Base-by-base conservation (phyloP, 768 basidiomycete species). In the Termitomyces sp. region DNA sequence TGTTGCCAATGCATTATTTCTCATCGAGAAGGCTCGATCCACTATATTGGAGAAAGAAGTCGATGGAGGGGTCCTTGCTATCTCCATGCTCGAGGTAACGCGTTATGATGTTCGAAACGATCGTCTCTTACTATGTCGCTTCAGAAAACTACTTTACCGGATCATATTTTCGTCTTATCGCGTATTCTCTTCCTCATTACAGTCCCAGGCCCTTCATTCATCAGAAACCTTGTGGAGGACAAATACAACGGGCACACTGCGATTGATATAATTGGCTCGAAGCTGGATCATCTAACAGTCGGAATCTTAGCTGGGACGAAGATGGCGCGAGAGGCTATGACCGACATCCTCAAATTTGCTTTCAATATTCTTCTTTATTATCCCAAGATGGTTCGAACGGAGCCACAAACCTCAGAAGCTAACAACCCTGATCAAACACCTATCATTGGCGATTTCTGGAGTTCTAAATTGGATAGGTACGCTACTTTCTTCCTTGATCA, bases 351-450 rank as follows among this genome's bases (percentile, higher is more conserved):
- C 59, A 98, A 98, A 70, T 80, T 94, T 51, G 78, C 84, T 3
- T 95, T 92, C 73, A 95, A 96, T 71, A 71, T 96, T 35, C 77
- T 93, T 55, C 71, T 86, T 45, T 89, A 91, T 69, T 94, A 92
- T 73, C 92, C 92, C 5, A 92, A 88, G 81, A 65, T 77, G 73
- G 75, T 78, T 3, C 79, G 80, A 51, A 72, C 75, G 32, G 83
- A 86, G 67, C 67, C 77, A n/a, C 83, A 81, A 63, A 72, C 69
- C 28, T 32, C 64, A n/a, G 71, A 72, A 8, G 60, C 65, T 36
- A 35, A 60, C 36, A 67, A 71, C 6, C 72, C 73, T 11, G 69
- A 71, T 33, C 74, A 75, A 35, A 57, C 58, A 16, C 86, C 84
- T 65, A 78, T 88, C 7, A 81, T 90, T 65, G 87, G 87, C 1